phyloP scores from a whole-genome alignment of 352 stramenopile genomes.

The Phytophthora cryptogea region DNA sequence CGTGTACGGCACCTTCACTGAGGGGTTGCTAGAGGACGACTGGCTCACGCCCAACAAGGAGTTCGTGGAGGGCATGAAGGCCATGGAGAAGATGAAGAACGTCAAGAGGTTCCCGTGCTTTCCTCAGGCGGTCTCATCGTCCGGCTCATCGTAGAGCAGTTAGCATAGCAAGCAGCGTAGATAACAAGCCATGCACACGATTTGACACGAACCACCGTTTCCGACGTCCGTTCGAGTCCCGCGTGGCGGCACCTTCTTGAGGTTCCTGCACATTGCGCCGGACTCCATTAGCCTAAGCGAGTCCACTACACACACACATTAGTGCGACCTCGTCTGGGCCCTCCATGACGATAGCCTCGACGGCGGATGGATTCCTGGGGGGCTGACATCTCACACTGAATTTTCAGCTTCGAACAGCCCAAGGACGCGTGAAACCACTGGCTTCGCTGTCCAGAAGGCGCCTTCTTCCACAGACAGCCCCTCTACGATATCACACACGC shows the following conservation, averaged over 20 bases:
- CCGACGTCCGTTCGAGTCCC: neutral
- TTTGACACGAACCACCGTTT: constrained; percentile 6
- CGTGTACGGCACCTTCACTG: constrained; percentile 58
- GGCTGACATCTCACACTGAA: constrained; percentile 21
- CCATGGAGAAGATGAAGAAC: constrained; percentile 54
- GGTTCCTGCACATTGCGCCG: too few relatives aligned
- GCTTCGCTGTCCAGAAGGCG: neutral
- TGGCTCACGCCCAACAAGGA: constrained; percentile 69
- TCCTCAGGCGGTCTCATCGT: constrained; percentile 26
- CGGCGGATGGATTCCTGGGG: neutral
- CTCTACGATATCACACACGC: neutral
- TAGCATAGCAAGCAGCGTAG: constrained; percentile 1
- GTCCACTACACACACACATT: too few relatives aligned
- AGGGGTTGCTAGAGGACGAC: constrained; percentile 69
- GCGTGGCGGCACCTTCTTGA: neutral
- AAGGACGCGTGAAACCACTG: constrained; percentile 8
- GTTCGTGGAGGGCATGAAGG: constrained; percentile 59
- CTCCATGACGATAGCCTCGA: too few relatives aligned
- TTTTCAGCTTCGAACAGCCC: constrained; percentile 18
- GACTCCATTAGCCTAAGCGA: too few relatives aligned
- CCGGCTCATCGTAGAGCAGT: constrained; percentile 9
- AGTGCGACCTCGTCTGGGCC: neutral
- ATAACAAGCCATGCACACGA: constrained; percentile 4
- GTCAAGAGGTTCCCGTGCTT: constrained; percentile 70
- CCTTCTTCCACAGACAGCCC: neutral